phyloP scores from a whole-genome alignment of 805 yeast species.

The Middelhovenomyces tepae region DNA sequence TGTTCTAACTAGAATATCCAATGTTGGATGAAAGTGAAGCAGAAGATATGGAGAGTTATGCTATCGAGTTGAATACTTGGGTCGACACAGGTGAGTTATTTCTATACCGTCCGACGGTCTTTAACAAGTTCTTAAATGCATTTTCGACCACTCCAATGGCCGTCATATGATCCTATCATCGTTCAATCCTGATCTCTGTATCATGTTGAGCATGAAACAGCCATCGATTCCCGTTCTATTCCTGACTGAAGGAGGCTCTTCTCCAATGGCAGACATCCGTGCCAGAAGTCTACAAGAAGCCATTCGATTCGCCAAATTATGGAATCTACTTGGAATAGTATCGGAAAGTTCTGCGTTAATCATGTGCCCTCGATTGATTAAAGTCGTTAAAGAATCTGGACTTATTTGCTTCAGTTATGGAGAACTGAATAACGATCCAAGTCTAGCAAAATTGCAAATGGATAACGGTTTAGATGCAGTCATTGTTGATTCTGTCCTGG shows the following conservation, averaged over 20 bases:
- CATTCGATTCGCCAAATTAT: conserved; percentile 72
- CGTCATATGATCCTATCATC: conserved; percentile 81
- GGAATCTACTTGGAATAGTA: conserved; percentile 85
- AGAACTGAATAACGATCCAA: conserved; percentile 68
- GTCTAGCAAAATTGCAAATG: conserved; percentile 70
- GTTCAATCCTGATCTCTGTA: conserved; percentile 85
- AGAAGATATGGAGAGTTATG: conserved; percentile 76
- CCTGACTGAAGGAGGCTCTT: conserved; percentile 78
- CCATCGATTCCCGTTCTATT: conserved; percentile 83
- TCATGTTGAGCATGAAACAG: conserved; percentile 73
- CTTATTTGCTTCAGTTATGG: conserved; percentile 89
- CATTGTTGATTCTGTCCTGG: conserved; percentile 86
- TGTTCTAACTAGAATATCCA: too few species aligned
- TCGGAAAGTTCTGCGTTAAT: conserved; percentile 76
- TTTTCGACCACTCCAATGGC: conserved; percentile 66
- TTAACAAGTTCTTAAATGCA: conserved; percentile 45
- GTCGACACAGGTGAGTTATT: conserved; percentile 56
- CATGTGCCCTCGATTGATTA: conserved; percentile 74
- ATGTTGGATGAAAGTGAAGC: conserved; percentile 82
- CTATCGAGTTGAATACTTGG: conserved; percentile 71
- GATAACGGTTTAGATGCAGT: conserved; percentile 95
- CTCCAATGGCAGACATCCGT: conserved; percentile 73
- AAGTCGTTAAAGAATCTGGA: conserved; percentile 77
- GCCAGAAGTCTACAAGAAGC: conserved; percentile 81
- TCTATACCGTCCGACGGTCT: not conserved